Evolutionary conservation across 441 rosid species (phyloP).

Genomic region (Geranium incanum): DNA sequence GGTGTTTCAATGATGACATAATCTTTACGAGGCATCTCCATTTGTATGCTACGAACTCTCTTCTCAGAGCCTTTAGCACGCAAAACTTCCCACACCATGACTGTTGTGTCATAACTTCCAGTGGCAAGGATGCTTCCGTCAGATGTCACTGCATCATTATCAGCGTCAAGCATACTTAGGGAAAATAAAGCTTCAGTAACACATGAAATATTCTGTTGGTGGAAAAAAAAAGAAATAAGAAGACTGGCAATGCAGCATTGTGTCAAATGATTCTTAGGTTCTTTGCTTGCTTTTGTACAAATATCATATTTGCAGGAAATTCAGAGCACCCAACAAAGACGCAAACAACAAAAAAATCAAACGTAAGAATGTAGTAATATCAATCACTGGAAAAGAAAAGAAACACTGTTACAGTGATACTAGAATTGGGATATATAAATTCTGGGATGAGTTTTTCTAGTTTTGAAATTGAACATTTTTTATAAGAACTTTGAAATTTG

Average conservation of each 20-base stretch:
- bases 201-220: background rate
- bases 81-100: slow-evolving; percentile 89
- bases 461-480: too few species aligned
- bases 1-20: slow-evolving; percentile 75
- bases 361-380: background rate
- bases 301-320: background rate
- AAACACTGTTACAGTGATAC: background rate
- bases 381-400: background rate
- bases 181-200: slow-evolving; percentile 7
- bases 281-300: background rate
- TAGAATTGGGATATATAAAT: too few species aligned
- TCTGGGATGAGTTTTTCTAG: too few species aligned
- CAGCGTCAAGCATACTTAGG: slow-evolving; percentile 13
- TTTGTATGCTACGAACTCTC: slow-evolving; percentile 46
- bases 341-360: background rate
- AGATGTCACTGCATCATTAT: slow-evolving; percentile 62
- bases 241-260: slow-evolving; percentile 2
- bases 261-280: background rate
- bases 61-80: slow-evolving; percentile 58
- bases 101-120: slow-evolving; percentile 97
- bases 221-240: background rate
- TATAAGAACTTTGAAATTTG: too few species aligned
- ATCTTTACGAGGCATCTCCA: slow-evolving; percentile 64
- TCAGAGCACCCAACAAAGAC: background rate
- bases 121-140: slow-evolving; percentile 89